Conservation (phyloP, 1,284 basidiomycete species). For the Cutaneotrichosporon sp. region DNA sequence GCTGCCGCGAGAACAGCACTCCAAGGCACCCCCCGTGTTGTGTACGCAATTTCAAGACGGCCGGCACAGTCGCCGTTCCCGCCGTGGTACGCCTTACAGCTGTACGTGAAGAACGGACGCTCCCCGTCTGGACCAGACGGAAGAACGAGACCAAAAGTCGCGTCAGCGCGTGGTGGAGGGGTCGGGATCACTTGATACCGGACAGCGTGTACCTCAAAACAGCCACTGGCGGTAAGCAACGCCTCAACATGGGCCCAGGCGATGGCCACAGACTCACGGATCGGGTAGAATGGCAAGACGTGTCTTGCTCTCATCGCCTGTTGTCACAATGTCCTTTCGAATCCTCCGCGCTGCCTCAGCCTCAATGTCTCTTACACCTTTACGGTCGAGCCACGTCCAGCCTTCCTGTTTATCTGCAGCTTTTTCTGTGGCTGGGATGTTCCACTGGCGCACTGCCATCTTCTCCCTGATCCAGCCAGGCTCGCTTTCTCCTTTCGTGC, state of each 20-base stretch:
- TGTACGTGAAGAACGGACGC: conserved; percentile 9
- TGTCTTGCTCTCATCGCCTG: conserved; percentile 11
- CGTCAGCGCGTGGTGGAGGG: background rate
- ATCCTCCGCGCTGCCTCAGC: conserved; percentile 1
- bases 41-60: conserved; percentile 1
- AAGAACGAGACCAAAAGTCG: conserved; percentile 5
- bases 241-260: too few species aligned
- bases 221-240: background rate
- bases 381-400: conserved; percentile 9
- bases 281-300: conserved; percentile 14
- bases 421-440: background rate
- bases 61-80: background rate
- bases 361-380: background rate
- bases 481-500: conserved; percentile 10
- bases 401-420: background rate
- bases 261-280: conserved; percentile 5
- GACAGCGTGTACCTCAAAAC: conserved; percentile 6
- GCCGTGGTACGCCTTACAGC: background rate
- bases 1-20: conserved; percentile 10
- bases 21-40: conserved; percentile 4
- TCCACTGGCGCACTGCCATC: background rate
- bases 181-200: conserved; percentile 4
- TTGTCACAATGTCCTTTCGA: background rate
- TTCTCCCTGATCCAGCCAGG: conserved; percentile 9
- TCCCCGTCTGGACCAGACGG: background rate